Base-by-base conservation (phyloP, 352 stramenopile genomes). In the Globisporangium echinulatum region DNA sequence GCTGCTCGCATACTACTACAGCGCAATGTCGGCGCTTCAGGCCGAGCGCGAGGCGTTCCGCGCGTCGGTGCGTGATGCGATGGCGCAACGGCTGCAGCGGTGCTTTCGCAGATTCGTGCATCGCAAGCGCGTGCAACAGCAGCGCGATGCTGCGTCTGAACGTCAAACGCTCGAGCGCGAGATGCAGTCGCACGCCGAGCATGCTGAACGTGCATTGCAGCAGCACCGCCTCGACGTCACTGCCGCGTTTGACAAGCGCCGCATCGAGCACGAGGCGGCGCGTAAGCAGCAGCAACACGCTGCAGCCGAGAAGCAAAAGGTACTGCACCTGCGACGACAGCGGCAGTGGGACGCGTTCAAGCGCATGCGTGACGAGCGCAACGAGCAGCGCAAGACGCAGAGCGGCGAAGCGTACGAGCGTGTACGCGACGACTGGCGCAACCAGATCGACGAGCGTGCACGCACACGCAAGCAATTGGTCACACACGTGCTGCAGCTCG, bases 301-400 rank as follows among this genome's bases (percentile, higher is more conserved):
- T 40, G 70, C 50, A 6, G 38, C 71, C 1, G 77, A 91, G 56
- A 91, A 89, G 46, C 64, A 79, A 17, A 88, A 88, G 48, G 72
- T 87, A 25, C 50, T 87, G 11, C 74, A 63, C n/a, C 57, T 78
- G 48, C 65, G 69, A 15, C 74, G 82, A 0, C 74, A 87, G 51
- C 75, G 79, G 1, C 66, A 83, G 52, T 88, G 82, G 79, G 76
- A 87, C 8, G 67, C 64, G 11, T 86, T 88, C 42, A 78, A 85
- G 52, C 53, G 37, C 6, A 62, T 73, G 5, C 67, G 69, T 5
- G 51, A 77, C 3, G 69, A 66, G 6, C 73, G 62, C 2, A 74
- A 75, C 33, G 79, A 86, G 39, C 60, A 68, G 4, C 58, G 77
- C 6, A 85, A 85, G 40, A 52, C 61, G 1, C 55, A 74, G n/a